Conservation (phyloP, 164 flowering plant species). For the Piper betle region DNA sequence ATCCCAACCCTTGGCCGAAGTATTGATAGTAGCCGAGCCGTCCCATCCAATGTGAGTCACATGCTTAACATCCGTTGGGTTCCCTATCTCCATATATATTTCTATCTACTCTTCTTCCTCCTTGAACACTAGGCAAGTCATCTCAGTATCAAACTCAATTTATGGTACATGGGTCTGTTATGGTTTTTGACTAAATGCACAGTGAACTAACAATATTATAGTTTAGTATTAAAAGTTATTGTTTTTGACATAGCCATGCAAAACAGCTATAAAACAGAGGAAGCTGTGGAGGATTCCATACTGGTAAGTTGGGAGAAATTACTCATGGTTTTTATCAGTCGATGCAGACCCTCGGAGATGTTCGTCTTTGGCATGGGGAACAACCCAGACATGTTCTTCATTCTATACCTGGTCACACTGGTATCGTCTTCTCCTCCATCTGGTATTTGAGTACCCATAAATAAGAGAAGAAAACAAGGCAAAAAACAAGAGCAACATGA, state of each 20-base stretch:
- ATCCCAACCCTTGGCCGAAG: slow-evolving; percentile 7
- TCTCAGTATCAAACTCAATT: background rate
- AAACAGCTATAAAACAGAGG: background rate
- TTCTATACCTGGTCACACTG: slow-evolving; percentile 26
- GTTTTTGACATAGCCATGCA: too few relatives aligned
- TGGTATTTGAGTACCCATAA: background rate
- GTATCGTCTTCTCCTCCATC: slow-evolving; percentile 28
- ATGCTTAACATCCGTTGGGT: slow-evolving; percentile 83
- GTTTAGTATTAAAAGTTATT: too few relatives aligned
- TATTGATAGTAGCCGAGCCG: slow-evolving; percentile 11
- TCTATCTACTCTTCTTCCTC: slow-evolving; percentile 41
- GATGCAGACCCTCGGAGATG: slow-evolving; percentile 41
- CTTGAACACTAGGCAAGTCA: slow-evolving; percentile 25
- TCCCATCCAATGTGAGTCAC: slow-evolving; percentile 84
- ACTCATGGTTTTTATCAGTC: slow-evolving; percentile 48
- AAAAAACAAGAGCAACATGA: slow-evolving; percentile 4
- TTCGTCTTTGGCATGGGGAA: slow-evolving; percentile 36
- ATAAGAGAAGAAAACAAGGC: background rate
- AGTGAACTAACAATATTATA: too few relatives aligned
- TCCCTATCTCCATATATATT: slow-evolving; percentile 83
- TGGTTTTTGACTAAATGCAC: too few relatives aligned
- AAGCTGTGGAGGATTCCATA: slow-evolving; percentile 11
- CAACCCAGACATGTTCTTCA: slow-evolving; percentile 35
- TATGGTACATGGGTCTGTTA: too few relatives aligned
- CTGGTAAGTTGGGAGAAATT: slow-evolving; percentile 62